Evolutionary conservation across 345 rosid genomes (phyloP), one percentile per base, ranked within the genome.

Genomic region (Hibiscus syriacus): DNA sequence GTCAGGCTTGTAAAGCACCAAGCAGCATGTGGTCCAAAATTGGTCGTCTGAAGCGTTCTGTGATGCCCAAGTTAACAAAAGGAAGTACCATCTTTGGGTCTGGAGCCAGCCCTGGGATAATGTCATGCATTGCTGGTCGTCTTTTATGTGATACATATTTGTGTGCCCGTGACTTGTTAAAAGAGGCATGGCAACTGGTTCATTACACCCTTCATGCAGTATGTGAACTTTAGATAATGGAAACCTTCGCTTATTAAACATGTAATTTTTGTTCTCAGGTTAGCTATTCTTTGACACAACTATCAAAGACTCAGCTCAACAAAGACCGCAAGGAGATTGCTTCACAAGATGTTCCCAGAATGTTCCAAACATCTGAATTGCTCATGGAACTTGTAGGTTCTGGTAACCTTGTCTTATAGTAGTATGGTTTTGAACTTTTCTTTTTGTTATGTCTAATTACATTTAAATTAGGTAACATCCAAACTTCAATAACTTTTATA

Each of bases 21-120:
- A 84, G 95, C 82, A 81, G 79, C 80, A 90, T 84, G 88, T 94
- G 99, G 99, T 94, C 99, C 80, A 94, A 89, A 83, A 78, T 94
- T 77, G 99, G 99, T 43, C 96, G 98, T 55, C 92, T 94, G 55
- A 91, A 87, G 82, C 99, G 99, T 52, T 86, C 95, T 60, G 75
- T 73, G 67, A 94, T 94, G 99, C 99, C 99, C 67, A 94, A 80
- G 75, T 87, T 91, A 74, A 76, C 83, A 36, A 91, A 81, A 84
- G 90, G 92, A 76, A 86, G 80, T 77, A 70, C 84, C 45, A 69
- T 80, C 69, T 90, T 81, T 74, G 98, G 97, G 13, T 87, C 96
- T 23, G 96, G 99, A 73, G 99, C 99, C 72, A 85, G 95, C 80
- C 90, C 84, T 12, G 98, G 98, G 78, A 75, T 94, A 74, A 87